Evolutionary conservation across 805 yeast species (phyloP).

Genomic region (Hanseniaspora opuntiae): DNA sequence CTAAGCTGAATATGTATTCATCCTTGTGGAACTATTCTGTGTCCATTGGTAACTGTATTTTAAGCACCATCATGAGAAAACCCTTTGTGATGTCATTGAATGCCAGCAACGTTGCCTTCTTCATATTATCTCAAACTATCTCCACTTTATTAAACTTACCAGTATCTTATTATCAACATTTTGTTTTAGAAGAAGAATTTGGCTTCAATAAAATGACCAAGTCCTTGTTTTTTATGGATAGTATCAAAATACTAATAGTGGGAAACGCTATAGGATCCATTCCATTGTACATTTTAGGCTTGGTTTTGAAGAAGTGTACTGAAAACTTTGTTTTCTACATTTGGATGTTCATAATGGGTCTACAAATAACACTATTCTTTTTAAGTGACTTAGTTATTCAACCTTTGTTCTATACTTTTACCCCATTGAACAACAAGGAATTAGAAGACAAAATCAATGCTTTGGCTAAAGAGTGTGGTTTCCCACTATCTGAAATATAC

Average conservation of each 20-base stretch:
- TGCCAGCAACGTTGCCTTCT: constrained; percentile 60
- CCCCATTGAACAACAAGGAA: constrained; percentile 83
- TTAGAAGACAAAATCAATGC: constrained; percentile 68
- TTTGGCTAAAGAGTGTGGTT: constrained; percentile 58
- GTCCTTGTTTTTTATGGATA: constrained; percentile 59
- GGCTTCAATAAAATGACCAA: constrained; percentile 85
- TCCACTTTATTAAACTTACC: constrained; percentile 44
- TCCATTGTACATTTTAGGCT: constrained; percentile 57
- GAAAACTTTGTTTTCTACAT: constrained; percentile 70
- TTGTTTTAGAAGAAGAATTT: constrained; percentile 79
- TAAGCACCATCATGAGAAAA: constrained; percentile 24
- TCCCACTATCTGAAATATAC: constrained; percentile 75
- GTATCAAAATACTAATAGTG: constrained; percentile 45
- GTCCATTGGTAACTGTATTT: constrained; percentile 21
- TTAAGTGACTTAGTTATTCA: constrained; percentile 74
- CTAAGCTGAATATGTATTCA: constrained; percentile 51
- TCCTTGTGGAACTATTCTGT: constrained; percentile 45
- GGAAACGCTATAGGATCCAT: constrained; percentile 55
- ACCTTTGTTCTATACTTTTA: constrained; percentile 83
- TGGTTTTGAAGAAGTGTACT: constrained; percentile 69
- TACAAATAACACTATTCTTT: constrained; percentile 63
- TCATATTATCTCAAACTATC: constrained; percentile 33
- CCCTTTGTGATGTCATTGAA: constrained; percentile 22
- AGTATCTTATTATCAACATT: constrained; percentile 57
- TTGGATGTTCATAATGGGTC: constrained; percentile 53